These are phyloP conservation scores for Cutaneotrichosporon sp. DNA, from an alignment of 1,284 basidiomycete genomes.

Conservation along the genomic window DNA sequence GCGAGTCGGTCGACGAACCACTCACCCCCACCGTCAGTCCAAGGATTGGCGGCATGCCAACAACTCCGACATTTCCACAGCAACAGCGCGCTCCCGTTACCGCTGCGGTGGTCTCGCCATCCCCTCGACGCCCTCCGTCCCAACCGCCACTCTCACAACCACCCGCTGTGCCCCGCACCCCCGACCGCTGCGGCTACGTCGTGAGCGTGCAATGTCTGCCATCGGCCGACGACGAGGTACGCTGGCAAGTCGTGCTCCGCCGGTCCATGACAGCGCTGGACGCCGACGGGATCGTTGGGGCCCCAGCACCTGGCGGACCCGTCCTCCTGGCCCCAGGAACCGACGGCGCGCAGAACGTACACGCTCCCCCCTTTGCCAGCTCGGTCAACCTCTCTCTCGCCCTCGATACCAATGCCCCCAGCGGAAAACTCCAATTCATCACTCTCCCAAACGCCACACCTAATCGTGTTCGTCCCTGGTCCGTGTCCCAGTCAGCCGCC, in stretches of 20 bases:
- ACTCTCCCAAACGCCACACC: constrained; percentile 33
- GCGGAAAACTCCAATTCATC: constrained; percentile 46
- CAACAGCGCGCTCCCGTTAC: background rate
- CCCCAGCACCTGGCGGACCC: constrained; percentile 1
- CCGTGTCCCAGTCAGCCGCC: background rate
- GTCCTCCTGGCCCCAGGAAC: constrained; percentile 14
- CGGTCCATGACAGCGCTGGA: constrained; percentile 10
- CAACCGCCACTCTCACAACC: background rate
- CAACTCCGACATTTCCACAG: background rate
- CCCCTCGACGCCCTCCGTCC: background rate
- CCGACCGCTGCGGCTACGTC: constrained; percentile 29
- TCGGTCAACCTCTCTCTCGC: constrained; percentile 45
- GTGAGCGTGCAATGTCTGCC: constrained; percentile 35
- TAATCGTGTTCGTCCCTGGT: constrained; percentile 11
- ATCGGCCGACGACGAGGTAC: constrained; percentile 31
- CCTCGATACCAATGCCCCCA: constrained; percentile 34
- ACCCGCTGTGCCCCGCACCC: constrained; percentile 1
- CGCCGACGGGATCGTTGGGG: constrained; percentile 9
- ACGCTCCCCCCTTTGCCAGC: constrained; percentile 31
- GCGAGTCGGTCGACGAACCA: constrained; percentile 10
- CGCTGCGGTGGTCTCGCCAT: background rate
- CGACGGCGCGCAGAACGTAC: background rate
- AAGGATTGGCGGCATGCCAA: background rate
- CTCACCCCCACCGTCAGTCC: constrained; percentile 8
- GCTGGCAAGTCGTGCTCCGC: constrained; percentile 42